Evolutionary conservation across 2,329 filamentous ascomycete genomes (phyloP).

Genomic region (Metarhizium sp.): DNA sequence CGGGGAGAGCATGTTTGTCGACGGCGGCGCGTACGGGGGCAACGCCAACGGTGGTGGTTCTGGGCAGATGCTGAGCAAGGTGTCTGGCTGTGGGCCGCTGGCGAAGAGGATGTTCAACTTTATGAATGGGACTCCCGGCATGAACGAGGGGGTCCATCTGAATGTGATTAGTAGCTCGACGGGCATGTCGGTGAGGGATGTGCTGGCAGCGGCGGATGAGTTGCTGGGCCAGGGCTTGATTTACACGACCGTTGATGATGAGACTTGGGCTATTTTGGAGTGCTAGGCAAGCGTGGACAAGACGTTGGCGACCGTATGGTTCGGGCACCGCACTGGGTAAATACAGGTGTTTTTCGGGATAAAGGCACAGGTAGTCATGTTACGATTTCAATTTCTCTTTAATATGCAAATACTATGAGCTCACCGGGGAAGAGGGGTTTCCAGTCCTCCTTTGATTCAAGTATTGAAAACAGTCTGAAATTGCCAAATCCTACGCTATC

Average conservation of each 20-base stretch:
- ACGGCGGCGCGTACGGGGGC: slow-evolving; percentile 33
- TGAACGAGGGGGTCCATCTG: slow-evolving; percentile 76
- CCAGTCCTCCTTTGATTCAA: no score
- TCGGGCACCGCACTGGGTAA: neutral
- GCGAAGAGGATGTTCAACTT: slow-evolving; percentile 65
- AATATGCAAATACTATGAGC: no score
- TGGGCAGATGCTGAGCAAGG: slow-evolving; percentile 27
- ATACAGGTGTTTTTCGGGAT: slow-evolving; percentile 9
- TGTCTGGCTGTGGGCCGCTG: slow-evolving; percentile 38
- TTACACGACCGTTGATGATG: slow-evolving; percentile 86
- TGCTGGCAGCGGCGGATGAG: slow-evolving; percentile 73
- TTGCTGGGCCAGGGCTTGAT: slow-evolving; percentile 64
- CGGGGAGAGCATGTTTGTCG: slow-evolving; percentile 46
- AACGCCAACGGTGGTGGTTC: slow-evolving; percentile 21
- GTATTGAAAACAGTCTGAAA: no score
- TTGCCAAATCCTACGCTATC: no score
- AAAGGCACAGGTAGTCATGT: neutral
- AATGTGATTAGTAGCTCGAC: slow-evolving; percentile 62
- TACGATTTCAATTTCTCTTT: neutral
- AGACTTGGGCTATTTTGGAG: slow-evolving; percentile 83
- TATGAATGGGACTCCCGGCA: slow-evolving; percentile 57
- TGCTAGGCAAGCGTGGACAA: slow-evolving; percentile 4
- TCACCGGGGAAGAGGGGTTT: no score
- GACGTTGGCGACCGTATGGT: slow-evolving; percentile 8
- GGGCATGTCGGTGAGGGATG: slow-evolving; percentile 58